Base-by-base conservation (phyloP, 208 protist genomes). In the Leptomonas pyrrhocoris region DNA sequence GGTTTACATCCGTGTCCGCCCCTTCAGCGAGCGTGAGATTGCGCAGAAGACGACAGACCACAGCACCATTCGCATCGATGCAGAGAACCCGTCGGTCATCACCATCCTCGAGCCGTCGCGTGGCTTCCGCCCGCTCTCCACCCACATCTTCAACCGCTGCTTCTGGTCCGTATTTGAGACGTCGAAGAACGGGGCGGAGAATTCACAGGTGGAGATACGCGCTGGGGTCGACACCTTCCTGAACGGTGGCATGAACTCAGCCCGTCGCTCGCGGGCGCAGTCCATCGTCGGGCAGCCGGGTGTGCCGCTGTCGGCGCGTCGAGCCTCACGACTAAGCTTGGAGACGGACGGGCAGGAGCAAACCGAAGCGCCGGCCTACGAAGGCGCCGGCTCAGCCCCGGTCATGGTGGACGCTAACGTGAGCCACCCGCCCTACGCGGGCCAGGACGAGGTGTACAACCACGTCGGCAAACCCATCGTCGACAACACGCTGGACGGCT, bases 1-100 rank as follows among this genome's bases (percentile, higher is more conserved):
- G 74, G 91, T 96, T 42, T 96, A 90, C 74, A 71, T 96, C 9
- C 91, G 91, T 55, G 91, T 96, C 6, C 79, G 91, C 19, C 91
- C 91, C 43, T 96, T 92, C 73, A 94, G 77, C 72, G 76, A 94
- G 77, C 88, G 91, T 2, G 91, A 96, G 67, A 80, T 89, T 9
- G 65, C 77, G 18, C 64, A 85, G 31, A 63, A 70, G 57, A 46
- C 65, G 40, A 59, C 74, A 15, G 36, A 57, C n/a, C 86, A 91
- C 64, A 90, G 85, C 68, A 93, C 87, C 19, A 66, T 95, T 12
- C 81, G 77, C 62, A 90, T 95, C 69, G 85, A 93, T 64, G 46
- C 74, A 1, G 73, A 92, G 25, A 92, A 95, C 62, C 85, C 86
- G 2, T 73, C 79, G 21, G 54, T 82, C 19, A 66, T 95, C 71